A percentile compares a stretch with the other conserved stretches of the same genome.
Conservation (phyloP, 179 eudicot genomes). For the Silene noctiflora region DNA sequence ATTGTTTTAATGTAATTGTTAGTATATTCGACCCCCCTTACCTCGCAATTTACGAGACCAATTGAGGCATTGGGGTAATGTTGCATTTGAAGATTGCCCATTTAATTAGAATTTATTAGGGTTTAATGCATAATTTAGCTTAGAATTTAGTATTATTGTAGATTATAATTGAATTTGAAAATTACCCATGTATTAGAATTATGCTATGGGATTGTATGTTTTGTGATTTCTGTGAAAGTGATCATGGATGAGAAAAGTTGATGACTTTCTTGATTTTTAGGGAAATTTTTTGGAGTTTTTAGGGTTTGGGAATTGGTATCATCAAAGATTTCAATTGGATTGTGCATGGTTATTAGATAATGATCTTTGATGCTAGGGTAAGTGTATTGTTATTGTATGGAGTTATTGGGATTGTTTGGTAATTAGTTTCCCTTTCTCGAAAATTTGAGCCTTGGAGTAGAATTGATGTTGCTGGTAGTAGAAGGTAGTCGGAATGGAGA, state of each 20-base stretch:
- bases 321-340: not conserved
- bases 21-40: no score
- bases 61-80: not conserved
- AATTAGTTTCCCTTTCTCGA: no score
- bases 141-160: not conserved
- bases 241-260: no score
- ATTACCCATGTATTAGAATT: slow-evolving; percentile 1
- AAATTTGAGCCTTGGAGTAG: not conserved
- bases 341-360: not conserved
- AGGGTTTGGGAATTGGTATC: not conserved
- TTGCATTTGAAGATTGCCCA: slow-evolving; percentile 3
- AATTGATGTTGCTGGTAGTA: not conserved
- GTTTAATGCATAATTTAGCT: not conserved
- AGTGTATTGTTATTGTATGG: not conserved
- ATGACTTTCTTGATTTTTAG: not conserved
- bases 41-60: no score
- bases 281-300: not conserved
- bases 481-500: not conserved
- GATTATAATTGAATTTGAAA: slow-evolving; percentile 5
- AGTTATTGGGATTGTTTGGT: not conserved
- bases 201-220: not conserved
- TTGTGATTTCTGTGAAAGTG: no score
- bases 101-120: not conserved
- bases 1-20: not conserved
- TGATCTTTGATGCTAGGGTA: not conserved